Conservation (phyloP, 2,329 filamentous ascomycete species). For the Xylaria sp. region DNA sequence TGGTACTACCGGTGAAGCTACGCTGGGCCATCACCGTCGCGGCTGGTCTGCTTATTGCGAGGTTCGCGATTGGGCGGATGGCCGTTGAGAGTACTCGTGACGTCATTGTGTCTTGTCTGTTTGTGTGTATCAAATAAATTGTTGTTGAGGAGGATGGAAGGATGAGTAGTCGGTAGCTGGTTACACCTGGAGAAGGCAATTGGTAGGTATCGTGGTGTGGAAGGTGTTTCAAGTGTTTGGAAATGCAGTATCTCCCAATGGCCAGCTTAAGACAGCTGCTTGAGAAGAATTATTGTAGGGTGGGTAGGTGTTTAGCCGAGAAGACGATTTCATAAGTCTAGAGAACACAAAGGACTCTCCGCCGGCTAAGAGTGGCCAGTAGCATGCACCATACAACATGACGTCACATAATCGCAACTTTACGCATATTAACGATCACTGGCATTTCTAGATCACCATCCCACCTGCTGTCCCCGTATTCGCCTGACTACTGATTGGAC, state of each 20-base stretch:
- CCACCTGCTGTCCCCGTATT: constrained; percentile 5
- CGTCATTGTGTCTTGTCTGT: constrained; percentile 46
- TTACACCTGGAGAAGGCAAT: background rate
- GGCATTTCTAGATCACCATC: constrained; percentile 1
- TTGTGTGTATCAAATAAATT: constrained; percentile 5
- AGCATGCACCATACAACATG: constrained; percentile 23
- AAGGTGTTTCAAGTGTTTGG: constrained; percentile 2
- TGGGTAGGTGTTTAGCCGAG: background rate
- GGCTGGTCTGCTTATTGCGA: constrained; percentile 44
- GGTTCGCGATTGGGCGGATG: constrained; percentile 42
- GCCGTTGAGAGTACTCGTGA: constrained; percentile 46
- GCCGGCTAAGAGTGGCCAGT: constrained; percentile 4
- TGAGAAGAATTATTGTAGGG: constrained; percentile 21
- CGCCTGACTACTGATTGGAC: constrained; percentile 28
- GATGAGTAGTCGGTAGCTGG: background rate
- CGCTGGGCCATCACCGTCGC: constrained; percentile 39
- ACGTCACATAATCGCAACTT: constrained; percentile 36
- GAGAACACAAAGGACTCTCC: background rate
- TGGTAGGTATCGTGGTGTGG: background rate
- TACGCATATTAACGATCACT: constrained; percentile 13
- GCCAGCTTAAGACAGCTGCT: background rate
- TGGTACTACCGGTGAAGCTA: constrained; percentile 43
- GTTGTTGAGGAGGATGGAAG: constrained; percentile 4
- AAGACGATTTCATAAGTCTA: constrained; percentile 3
- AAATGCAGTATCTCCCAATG: constrained; percentile 20